Conservation (phyloP, 148 eudicot species). For the Cornus kousa region DNA sequence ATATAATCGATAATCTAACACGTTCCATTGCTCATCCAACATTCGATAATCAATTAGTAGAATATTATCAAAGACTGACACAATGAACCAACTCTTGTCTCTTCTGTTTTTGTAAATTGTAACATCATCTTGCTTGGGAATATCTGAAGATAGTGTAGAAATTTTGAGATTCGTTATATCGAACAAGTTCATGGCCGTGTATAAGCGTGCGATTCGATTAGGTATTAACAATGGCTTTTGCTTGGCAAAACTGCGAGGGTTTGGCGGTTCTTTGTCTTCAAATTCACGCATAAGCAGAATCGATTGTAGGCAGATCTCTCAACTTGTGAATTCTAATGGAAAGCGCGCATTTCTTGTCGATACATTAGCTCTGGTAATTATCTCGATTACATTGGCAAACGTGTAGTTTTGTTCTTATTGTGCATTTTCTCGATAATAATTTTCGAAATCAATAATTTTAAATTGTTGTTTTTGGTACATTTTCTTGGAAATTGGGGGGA, state of each 20-base stretch:
- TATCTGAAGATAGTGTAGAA: background rate
- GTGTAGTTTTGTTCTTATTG: no score
- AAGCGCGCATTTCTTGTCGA: conserved; percentile 71
- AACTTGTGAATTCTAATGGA: conserved; percentile 48
- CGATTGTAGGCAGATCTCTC: conserved; percentile 35
- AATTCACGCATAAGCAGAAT: conserved; percentile 14
- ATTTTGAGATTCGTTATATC: background rate
- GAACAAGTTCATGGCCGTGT: conserved; percentile 31
- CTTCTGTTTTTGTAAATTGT: background rate
- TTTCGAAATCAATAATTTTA: background rate
- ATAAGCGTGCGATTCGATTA: conserved; percentile 39
- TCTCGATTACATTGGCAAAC: background rate
- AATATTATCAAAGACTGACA: background rate
- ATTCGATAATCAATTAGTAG: background rate
- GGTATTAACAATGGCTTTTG: conserved; percentile 21
- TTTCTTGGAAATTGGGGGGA: background rate
- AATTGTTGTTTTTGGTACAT: background rate
- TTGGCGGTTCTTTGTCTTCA: conserved; percentile 5
- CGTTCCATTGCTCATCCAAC: background rate
- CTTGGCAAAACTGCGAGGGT: conserved; percentile 26
- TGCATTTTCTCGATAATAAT: background rate
- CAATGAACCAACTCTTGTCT: background rate
- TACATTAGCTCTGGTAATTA: conserved; percentile 58
- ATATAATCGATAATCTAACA: background rate
- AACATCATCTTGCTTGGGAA: background rate